Base-by-base conservation (phyloP, 73 alveolate species). In the Diophrys appendiculata region DNA sequence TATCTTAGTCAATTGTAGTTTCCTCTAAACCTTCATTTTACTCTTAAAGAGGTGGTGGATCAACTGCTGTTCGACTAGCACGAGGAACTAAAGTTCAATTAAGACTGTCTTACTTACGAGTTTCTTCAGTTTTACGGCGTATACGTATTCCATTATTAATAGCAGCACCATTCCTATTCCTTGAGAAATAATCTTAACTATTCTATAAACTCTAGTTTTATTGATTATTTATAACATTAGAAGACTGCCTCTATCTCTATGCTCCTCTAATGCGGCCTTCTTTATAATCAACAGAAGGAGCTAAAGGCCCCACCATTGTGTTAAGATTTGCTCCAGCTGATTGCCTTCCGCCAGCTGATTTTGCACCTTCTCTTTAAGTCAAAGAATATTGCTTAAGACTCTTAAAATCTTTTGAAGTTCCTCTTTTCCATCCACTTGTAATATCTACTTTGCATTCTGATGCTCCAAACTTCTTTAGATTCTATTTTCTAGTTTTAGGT, bases 401-500 rank as follows among this genome's bases (percentile, higher is more conserved):
- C 75, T 67, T 31, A 67, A 67, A 67, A 18, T 67, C 75, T 54
- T 67, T 26, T 1, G 31, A 11, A 3, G 75, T 23, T 8, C 29
- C 29, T 24, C 26, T 3, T 24, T 67, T 67, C 75, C 75, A 67
- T 18, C 75, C 75, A 67, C 75, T 67, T 29, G 75, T 67, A 31
- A 67, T 67, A 31, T 67, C 75, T 28, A 67, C 75, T 23, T 18
- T 67, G 54, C 75, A 25, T 28, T 67, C 43, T 26, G 52, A 23
- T 26, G 75, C 31, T 18, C 75, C 75, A 28, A 67, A 67, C 53
- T 31, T 25, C 75, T 28, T 29, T n/a, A 67, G 25, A 24, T 67
- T 67, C 27, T 3, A 23, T 24, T 67, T 67, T 24, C 75, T 67
- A 67, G 18, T 3, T 67, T 67, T 67, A 1, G 75, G 75, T 2